phyloP scores from a whole-genome alignment of 345 rosid species.

The Populus pruinosa region DNA sequence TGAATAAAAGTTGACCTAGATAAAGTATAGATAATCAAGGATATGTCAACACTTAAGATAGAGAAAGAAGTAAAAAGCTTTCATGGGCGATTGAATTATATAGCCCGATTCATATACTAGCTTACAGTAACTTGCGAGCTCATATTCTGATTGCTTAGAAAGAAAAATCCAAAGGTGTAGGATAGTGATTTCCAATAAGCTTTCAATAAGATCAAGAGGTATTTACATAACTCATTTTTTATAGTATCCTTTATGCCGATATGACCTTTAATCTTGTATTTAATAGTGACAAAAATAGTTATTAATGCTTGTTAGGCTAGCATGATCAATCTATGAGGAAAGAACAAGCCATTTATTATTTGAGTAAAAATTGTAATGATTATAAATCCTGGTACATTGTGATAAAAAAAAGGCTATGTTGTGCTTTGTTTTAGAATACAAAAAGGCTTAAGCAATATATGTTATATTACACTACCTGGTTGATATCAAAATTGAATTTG shows the following conservation, averaged over 20 bases:
- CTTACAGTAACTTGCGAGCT: not conserved
- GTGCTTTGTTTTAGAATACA: too few species aligned
- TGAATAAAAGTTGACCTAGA: not conserved
- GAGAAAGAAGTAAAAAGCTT: not conserved
- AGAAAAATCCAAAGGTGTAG: not conserved
- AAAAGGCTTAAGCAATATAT: not conserved
- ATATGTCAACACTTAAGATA: too few species aligned
- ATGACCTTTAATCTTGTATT: not conserved
- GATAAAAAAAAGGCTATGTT: not conserved
- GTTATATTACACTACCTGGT: not conserved
- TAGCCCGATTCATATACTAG: not conserved
- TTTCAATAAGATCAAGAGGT: not conserved
- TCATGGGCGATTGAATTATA: not conserved
- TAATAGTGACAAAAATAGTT: not conserved
- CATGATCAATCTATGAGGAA: not conserved
- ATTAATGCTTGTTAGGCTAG: not conserved
- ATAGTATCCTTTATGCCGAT: not conserved
- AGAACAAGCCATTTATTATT: not conserved
- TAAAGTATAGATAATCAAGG: not conserved
- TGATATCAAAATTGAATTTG: not conserved
- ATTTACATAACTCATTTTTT: rapidly evolving
- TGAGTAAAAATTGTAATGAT: not conserved
- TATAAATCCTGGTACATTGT: not conserved
- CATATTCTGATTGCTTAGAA: not conserved
- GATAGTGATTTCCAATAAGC: not conserved